A percentile compares a stretch with the other conserved stretches of the same genome.
phyloP scores from a whole-genome alignment of 2,329 filamentous ascomycete genomes.

The Akanthomyces dipterigenus region DNA sequence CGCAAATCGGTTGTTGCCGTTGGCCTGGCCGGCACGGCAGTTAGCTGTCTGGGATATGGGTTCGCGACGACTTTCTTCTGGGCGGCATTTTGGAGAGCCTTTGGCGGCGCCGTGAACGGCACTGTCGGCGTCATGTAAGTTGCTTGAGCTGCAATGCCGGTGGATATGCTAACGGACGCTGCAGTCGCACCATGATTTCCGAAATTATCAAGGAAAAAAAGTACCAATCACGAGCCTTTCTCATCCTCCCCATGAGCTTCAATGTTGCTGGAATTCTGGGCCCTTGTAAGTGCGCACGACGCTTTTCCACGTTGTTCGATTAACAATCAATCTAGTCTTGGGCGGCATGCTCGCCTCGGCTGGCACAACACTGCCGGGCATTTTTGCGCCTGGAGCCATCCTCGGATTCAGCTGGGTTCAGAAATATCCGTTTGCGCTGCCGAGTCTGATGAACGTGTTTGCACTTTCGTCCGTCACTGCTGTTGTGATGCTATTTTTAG shows the following conservation, averaged over 20 bases:
- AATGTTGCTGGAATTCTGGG: slow-evolving; percentile 40
- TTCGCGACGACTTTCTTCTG: slow-evolving; percentile 59
- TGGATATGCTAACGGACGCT: not conserved
- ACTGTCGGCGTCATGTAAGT: slow-evolving; percentile 43
- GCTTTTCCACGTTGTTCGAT: not conserved
- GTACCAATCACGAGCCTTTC: slow-evolving; percentile 41
- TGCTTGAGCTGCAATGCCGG: not conserved
- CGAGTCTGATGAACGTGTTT: slow-evolving; percentile 58
- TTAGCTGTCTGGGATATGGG: slow-evolving; percentile 65
- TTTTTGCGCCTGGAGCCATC: slow-evolving; percentile 55
- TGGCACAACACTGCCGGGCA: slow-evolving; percentile 48
- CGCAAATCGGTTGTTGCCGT: slow-evolving; percentile 66
- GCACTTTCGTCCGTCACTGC: slow-evolving; percentile 51
- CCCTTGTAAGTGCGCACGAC: slow-evolving; percentile 28
- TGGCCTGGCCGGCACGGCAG: slow-evolving; percentile 58
- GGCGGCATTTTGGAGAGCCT: slow-evolving; percentile 58
- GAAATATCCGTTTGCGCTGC: slow-evolving; percentile 61
- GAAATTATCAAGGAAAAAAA: slow-evolving; percentile 42
- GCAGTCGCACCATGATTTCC: slow-evolving; percentile 40
- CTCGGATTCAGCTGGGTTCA: slow-evolving; percentile 59
- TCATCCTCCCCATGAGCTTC: slow-evolving; percentile 42
- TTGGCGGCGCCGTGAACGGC: slow-evolving; percentile 53
- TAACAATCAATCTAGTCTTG: slow-evolving; percentile 32
- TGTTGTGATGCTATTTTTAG: slow-evolving; percentile 55
- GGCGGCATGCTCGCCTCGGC: slow-evolving; percentile 66